Conservation (phyloP, 2,329 filamentous ascomycete species). For the Claviceps maximensis region DNA sequence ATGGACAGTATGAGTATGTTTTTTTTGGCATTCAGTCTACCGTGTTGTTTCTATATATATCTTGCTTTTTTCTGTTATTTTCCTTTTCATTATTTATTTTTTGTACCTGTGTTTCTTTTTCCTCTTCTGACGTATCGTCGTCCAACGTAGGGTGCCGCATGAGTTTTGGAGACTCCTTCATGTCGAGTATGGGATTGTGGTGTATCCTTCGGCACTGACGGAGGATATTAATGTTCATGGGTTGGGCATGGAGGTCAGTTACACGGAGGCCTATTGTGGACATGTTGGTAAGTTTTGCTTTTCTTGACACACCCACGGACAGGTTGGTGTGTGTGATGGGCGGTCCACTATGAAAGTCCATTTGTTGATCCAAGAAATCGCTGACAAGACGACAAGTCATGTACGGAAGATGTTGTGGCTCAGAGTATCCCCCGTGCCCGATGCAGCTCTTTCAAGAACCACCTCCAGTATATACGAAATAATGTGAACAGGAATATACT, state of each 20-base stretch:
- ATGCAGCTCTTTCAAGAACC: slow-evolving; percentile 25
- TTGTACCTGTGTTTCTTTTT: too few species aligned
- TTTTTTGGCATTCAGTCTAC: neutral
- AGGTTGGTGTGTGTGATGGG: too few species aligned
- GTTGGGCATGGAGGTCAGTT: slow-evolving; percentile 21
- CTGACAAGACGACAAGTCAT: slow-evolving; percentile 17
- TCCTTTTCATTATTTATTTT: neutral
- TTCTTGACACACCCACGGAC: neutral
- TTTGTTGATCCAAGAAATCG: neutral
- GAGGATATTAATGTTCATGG: slow-evolving; percentile 21
- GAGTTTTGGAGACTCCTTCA: slow-evolving; percentile 26
- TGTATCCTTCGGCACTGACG: slow-evolving; percentile 26
- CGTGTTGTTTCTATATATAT: neutral
- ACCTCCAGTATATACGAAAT: slow-evolving; percentile 21
- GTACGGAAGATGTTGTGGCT: slow-evolving; percentile 17
- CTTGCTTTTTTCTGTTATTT: too few species aligned
- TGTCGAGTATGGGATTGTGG: slow-evolving; percentile 26
- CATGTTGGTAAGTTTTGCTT: slow-evolving; percentile 21
- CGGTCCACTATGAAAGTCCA: too few species aligned
- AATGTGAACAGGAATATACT: neutral
- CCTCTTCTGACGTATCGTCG: neutral
- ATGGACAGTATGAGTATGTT: slow-evolving; percentile 23
- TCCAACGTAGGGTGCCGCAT: slow-evolving; percentile 18
- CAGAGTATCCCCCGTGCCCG: slow-evolving; percentile 22
- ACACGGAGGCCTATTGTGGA: slow-evolving; percentile 23